These are phyloP conservation scores for Ehretia macrophylla DNA, from an alignment of 257 asterid genomes.

Conservation along the genomic window DNA sequence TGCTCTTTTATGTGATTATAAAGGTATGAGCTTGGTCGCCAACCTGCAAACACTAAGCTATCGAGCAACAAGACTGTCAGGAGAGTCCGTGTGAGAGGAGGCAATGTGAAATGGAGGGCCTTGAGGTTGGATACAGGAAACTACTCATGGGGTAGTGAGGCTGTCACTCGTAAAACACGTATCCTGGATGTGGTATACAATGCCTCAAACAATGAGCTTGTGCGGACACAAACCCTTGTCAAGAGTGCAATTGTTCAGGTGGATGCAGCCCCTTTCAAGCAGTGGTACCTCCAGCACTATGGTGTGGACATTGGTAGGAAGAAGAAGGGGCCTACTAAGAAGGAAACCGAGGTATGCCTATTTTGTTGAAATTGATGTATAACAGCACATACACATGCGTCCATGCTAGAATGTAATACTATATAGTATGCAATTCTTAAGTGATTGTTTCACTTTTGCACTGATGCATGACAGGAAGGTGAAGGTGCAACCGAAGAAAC, in stretches of 20 bases:
- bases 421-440: background rate
- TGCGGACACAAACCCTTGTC: conserved; percentile 38
- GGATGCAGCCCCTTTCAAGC: conserved; percentile 40
- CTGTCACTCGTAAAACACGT: conserved; percentile 38
- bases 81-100: conserved; percentile 37
- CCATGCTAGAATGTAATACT: too few species aligned
- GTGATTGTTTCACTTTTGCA: background rate
- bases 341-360: conserved; percentile 32
- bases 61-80: conserved; percentile 37
- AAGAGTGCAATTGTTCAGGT: conserved; percentile 41
- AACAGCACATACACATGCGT: too few species aligned
- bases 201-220: conserved; percentile 41
- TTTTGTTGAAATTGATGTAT: too few species aligned
- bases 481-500: conserved; percentile 36
- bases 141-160: conserved; percentile 46
- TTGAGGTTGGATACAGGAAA: conserved; percentile 41
- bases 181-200: conserved; percentile 38
- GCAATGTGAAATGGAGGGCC: conserved; percentile 46
- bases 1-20: too few species aligned
- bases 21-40: conserved; percentile 47
- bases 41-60: conserved; percentile 39
- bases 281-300: conserved; percentile 42
- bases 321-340: conserved; percentile 30
- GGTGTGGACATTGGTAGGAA: conserved; percentile 42
- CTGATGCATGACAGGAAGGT: conserved; percentile 26